Conservation (phyloP, 2,329 filamentous ascomycete genomes). For the Lanzia echinophila region DNA sequence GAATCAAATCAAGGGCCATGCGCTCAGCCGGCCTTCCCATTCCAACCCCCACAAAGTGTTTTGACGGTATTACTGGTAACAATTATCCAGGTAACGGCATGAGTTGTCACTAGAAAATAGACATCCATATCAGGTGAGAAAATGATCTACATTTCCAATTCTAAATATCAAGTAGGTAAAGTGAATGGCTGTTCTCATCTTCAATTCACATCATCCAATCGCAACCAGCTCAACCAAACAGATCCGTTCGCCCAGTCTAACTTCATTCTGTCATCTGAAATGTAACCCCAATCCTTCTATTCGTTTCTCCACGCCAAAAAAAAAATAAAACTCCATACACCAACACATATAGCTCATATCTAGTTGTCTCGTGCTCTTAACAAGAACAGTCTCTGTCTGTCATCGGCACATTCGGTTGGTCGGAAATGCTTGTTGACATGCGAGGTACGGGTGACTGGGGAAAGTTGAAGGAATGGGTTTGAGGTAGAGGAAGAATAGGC, state of each 20-base stretch:
- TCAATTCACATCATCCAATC: neutral
- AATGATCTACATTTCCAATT: neutral
- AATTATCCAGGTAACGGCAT: too few relatives aligned
- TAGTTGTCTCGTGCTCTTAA: conserved; percentile 8
- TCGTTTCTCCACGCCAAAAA: neutral
- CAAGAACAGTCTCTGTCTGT: conserved; percentile 6
- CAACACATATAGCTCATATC: neutral
- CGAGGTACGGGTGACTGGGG: neutral
- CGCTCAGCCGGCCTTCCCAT: too few relatives aligned
- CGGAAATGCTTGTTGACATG: neutral
- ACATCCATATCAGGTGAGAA: neutral
- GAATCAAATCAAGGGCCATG: too few relatives aligned
- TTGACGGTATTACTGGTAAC: too few relatives aligned
- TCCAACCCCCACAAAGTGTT: too few relatives aligned
- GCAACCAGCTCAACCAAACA: neutral
- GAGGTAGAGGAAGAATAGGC: neutral
- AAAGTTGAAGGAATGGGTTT: conserved; percentile 7
- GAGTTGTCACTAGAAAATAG: too few relatives aligned
- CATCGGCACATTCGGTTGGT: conserved; percentile 1
- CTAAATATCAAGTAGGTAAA: neutral
- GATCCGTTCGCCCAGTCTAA: neutral
- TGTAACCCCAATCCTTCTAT: neutral
- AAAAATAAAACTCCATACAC: neutral
- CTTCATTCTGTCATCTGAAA: neutral
- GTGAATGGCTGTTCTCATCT: neutral